A percentile compares a stretch with the other conserved stretches of the same genome.
Conservation (phyloP, 2,329 filamentous ascomycete genomes). For the Fonsecaea pedrosoi region DNA sequence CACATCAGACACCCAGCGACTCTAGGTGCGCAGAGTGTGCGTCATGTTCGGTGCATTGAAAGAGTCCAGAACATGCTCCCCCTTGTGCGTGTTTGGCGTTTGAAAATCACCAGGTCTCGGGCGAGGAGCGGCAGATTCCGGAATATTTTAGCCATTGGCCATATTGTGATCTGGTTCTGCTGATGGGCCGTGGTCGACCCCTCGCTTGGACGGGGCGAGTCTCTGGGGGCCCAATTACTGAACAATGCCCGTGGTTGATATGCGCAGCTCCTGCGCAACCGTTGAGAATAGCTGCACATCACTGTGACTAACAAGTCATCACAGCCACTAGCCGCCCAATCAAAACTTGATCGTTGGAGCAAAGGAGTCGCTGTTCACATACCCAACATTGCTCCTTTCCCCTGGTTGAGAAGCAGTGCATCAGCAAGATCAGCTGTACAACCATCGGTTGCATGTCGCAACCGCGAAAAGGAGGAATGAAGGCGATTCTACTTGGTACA, state of each 20-base stretch:
- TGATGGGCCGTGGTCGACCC: slow-evolving; percentile 2
- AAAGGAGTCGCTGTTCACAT: slow-evolving; percentile 2
- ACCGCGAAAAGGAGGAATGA: background rate
- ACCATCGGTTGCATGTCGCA: slow-evolving; percentile 11
- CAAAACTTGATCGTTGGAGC: background rate
- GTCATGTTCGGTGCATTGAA: background rate
- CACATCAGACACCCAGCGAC: background rate
- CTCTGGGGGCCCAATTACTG: slow-evolving; percentile 5
- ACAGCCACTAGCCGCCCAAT: background rate
- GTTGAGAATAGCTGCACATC: slow-evolving; percentile 18
- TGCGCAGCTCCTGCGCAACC: slow-evolving; percentile 16
- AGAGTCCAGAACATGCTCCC: background rate
- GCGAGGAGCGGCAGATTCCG: background rate
- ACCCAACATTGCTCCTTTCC: background rate
- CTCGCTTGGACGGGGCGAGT: slow-evolving; percentile 12
- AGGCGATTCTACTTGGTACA: background rate
- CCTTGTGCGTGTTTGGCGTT: background rate
- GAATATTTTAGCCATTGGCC: background rate
- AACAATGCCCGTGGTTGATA: background rate
- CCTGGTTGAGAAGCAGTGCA: background rate
- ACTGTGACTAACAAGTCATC: slow-evolving; percentile 2
- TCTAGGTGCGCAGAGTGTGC: background rate
- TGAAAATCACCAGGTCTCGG: background rate
- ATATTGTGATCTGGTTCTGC: slow-evolving; percentile 6
- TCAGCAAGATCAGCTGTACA: slow-evolving; percentile 7